Evolutionary conservation across 768 basidiomycete species (phyloP), one percentile per base, ranked within the genome.

Genomic region (Sarcodon sp.): DNA sequence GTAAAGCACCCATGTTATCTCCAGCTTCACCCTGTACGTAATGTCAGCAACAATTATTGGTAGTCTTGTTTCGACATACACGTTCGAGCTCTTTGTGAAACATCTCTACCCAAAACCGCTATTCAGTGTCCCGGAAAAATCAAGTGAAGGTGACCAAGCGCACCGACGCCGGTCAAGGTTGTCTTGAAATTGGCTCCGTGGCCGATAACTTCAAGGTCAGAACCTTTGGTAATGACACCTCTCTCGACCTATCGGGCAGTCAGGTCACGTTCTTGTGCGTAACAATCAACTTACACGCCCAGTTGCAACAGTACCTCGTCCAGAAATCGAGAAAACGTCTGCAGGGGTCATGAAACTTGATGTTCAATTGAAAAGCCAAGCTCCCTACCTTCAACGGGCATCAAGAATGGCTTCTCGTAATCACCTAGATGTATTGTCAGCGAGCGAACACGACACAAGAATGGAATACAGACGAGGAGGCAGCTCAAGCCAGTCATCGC

Each of bases 61-160:
- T 27, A 27, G 21, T 27, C 21, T 27, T 27, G 4, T 27, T 8
- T 47, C 35, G 16, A 47, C 74, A 37, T 65, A 83, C 87, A 48
- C 92, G 81, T 35, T 99, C 96, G 48, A 99, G 79, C 69, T 99
- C 96, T 73, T 96, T 97, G 76, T 96, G 94, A 82, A 98, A 98
- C 90, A 96, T 97, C 68, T 97, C 94, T 92, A 55, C 13, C 54
- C 36, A 27, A 37, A 10, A 4, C 12, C 36, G 10, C 2, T 43
- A 47, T 31, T 13, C 7, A 7, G 31, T 27, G 33, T 16, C 18
- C 7, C 13, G 27, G 36, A 46, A 35, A 43, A 18, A 6, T 21
- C 35, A 48, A 21, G 44, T 13, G 18, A 7, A 36, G 18, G 0
- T 33, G 13, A 12, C n/a, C 11, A 6, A 10, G 67, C 78, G 47